These are phyloP conservation scores for Fraxinus sp. DNA, from an alignment of 305 asterid species.

Conservation along the genomic window DNA sequence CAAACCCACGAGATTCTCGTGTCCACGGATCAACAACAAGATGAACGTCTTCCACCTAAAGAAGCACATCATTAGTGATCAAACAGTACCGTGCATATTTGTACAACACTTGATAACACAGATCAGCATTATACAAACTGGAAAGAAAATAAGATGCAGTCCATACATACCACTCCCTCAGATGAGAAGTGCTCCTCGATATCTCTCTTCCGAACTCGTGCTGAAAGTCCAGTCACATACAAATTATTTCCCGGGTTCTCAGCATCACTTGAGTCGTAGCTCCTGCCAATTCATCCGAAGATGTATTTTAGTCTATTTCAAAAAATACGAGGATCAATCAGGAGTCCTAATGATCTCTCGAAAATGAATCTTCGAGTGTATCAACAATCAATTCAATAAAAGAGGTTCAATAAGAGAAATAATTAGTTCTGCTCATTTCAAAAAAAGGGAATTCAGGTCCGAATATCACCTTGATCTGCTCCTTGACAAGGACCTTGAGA, in stretches of 20 bases:
- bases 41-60: constrained; percentile 70
- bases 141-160: background rate
- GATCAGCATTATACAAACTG: background rate
- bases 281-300: constrained; percentile 39
- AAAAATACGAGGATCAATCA: background rate
- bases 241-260: constrained; percentile 93
- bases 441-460: background rate
- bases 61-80: background rate
- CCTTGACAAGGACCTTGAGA: constrained; percentile 60
- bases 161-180: constrained; percentile 60
- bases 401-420: background rate
- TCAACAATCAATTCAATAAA: background rate
- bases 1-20: constrained; percentile 86
- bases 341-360: background rate
- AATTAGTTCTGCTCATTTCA: background rate
- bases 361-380: background rate
- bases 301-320: background rate
- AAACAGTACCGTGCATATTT: background rate
- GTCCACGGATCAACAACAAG: constrained; percentile 85
- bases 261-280: constrained; percentile 56
- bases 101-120: background rate
- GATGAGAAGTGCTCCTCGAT: constrained; percentile 76
- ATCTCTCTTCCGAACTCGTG: constrained; percentile 61
- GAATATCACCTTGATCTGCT: constrained; percentile 67
- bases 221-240: constrained; percentile 85